A percentile compares a stretch with the other conserved stretches of the same genome.
These are phyloP conservation scores for Panaeolus cyanescens DNA, from an alignment of 768 basidiomycete species.

Conservation along the genomic window DNA sequence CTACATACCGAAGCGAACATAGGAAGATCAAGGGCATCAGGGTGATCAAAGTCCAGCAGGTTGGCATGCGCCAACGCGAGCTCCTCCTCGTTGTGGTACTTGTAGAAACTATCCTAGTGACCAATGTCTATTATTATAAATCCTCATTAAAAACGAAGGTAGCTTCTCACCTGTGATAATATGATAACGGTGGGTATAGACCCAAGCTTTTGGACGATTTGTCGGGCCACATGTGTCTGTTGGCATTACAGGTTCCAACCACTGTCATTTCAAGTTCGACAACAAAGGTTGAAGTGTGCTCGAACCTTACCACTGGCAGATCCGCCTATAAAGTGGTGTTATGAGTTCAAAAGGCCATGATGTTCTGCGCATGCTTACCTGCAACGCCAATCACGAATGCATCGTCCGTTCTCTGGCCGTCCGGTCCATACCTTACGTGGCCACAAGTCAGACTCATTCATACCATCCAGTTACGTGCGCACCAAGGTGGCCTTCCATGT, in stretches of 20 bases:
- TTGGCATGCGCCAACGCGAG: conserved; percentile 81
- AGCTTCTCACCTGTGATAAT: conserved; percentile 73
- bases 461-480: conserved; percentile 9
- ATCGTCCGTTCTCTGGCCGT: conserved; percentile 67
- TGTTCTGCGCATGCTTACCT: conserved; percentile 45
- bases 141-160: neutral
- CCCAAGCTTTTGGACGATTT: conserved; percentile 80
- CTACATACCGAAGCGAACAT: conserved; percentile 74
- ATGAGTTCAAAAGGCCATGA: neutral
- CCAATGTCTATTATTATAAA: neutral
- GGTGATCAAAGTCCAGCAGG: conserved; percentile 86
- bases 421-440: conserved; percentile 68
- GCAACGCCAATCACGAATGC: conserved; percentile 87
- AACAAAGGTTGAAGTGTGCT: neutral
- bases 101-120: conserved; percentile 91
- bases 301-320: conserved; percentile 86
- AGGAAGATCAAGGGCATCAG: conserved; percentile 89
- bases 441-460: neutral
- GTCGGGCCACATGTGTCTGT: conserved; percentile 83
- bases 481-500: conserved; percentile 89
- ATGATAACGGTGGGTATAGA: conserved; percentile 89
- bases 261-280: neutral
- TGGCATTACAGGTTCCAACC: neutral
- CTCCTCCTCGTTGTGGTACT: conserved; percentile 75
- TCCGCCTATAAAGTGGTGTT: conserved; percentile 51